Percentiles rank a stretch among this genome's conserved stretches.
Evolutionary conservation across 1,284 basidiomycete species (phyloP).

Genomic region (Fomitopsis schrenkii): DNA sequence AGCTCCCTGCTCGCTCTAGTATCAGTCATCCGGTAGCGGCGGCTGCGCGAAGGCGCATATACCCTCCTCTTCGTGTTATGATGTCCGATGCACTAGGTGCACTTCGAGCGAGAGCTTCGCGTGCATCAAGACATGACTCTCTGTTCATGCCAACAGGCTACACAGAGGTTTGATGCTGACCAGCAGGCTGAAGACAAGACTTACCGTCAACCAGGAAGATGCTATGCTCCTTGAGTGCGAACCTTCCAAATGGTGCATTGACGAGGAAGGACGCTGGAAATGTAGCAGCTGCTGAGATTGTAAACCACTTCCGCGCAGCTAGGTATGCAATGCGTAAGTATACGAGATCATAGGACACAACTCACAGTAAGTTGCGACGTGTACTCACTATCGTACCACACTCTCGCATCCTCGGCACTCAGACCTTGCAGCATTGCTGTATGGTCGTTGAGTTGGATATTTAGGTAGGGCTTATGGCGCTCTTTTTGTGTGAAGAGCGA

Average conservation of each 20-base stretch:
- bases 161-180: no score
- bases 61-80: no score
- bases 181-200: conserved; percentile 1
- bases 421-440: background rate
- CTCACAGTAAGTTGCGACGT: background rate
- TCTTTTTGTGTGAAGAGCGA: background rate
- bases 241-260: conserved; percentile 78
- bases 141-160: no score
- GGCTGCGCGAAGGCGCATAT: no score
- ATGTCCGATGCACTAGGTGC: no score
- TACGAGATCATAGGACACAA: background rate
- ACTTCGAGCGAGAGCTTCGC: no score
- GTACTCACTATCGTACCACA: conserved; percentile 4
- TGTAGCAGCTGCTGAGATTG: conserved; percentile 24
- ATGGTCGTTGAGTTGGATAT: background rate
- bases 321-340: background rate
- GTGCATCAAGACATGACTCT: no score
- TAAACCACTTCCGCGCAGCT: conserved; percentile 32
- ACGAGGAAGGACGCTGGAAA: conserved; percentile 36
- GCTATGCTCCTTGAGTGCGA: conserved; percentile 45
- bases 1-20: no score
- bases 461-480: no score
- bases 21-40: no score
- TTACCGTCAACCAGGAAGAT: conserved; percentile 53
- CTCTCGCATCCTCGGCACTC: background rate